Evolutionary conservation across 2,329 filamentous ascomycete species (phyloP).

Genomic region (Aplosporella prunicola): DNA sequence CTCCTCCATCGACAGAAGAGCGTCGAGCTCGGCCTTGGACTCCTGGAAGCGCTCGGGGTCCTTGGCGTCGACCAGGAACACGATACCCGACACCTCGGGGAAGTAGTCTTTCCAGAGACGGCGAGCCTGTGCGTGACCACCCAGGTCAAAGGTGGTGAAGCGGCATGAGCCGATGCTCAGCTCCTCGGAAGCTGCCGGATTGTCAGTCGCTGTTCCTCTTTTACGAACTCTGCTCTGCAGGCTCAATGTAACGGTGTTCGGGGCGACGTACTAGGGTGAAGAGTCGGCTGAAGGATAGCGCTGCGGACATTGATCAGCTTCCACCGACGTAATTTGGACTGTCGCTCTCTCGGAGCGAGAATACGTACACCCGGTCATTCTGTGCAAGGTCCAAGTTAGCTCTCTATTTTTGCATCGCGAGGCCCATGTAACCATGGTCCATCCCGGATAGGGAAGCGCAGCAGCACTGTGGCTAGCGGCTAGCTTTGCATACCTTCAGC

Average conservation of each 20-base stretch:
- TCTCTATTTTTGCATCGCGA: no score
- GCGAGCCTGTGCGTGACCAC: slow-evolving; percentile 41
- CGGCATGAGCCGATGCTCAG: slow-evolving; percentile 50
- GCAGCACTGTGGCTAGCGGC: no score
- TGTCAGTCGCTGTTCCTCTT: slow-evolving; percentile 7
- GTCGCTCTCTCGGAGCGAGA: no score
- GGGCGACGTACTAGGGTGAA: slow-evolving; percentile 67
- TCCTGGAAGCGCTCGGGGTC: slow-evolving; percentile 91
- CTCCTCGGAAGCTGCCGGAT: slow-evolving; percentile 54
- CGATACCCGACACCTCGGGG: slow-evolving; percentile 56
- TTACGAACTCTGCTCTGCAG: neutral
- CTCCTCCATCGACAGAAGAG: slow-evolving; percentile 90
- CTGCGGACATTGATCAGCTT: slow-evolving; percentile 1
- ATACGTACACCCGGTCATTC: slow-evolving; percentile 62
- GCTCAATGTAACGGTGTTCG: neutral
- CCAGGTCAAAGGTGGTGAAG: slow-evolving; percentile 90
- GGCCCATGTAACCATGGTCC: no score
- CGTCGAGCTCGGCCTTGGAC: slow-evolving; percentile 94
- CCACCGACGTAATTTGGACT: no score
- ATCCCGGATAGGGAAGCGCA: no score
- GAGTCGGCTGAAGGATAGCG: slow-evolving; percentile 44
- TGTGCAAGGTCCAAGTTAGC: no score
- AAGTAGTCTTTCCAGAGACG: slow-evolving; percentile 33
- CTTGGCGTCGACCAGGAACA: slow-evolving; percentile 96
- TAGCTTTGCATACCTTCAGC: slow-evolving; percentile 58